Base-by-base conservation (phyloP, 345 rosid genomes). In the Pistacia integerrima region DNA sequence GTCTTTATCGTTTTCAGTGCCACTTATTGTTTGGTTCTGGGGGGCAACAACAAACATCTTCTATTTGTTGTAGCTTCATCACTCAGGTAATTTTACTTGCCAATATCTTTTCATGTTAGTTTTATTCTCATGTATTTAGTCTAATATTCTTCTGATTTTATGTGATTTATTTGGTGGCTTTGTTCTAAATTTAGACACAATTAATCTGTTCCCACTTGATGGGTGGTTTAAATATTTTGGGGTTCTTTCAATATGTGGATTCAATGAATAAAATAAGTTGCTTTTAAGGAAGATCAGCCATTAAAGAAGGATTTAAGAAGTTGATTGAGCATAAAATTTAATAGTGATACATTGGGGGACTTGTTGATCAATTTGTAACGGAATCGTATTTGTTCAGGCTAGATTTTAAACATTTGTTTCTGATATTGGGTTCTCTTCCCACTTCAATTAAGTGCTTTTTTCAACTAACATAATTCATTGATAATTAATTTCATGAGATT, bases 1-100 rank as follows among this genome's bases (percentile, higher is more conserved):
- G 48, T 51, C 33, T 28, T 74, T 64, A 20, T 51, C 7, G 17
- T 74, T 69, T 55, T 63, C 71, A 20, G 14, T 67, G 76, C 76
- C 56, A 35, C 60, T 64, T 73, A 33, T 67, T 57, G 68, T 70
- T 59, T 77, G 71, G 78, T 25, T 54, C 30, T 38, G 46, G 76
- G 68, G 49, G 72, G 79, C 78, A 80, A 65, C 61, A 17, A 69
- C n/a, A 69, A 63, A 28, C 74, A 16, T 69, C 55, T 41, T 69
- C 67, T 52, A 13, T 46, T 72, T 28, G 55, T 66, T 57, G 41
- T 72, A 35, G 69, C 28, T 70, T 64, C 38, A 51, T 64, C 66
- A 61, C 70, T 67, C 79, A 77, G 85, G 85, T 81, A 81, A 64
- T 59, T 30, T 25, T 51, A 41, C 18, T 55, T 7, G 46, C 9